Evolutionary conservation across 106 monocot genomes (phyloP), one percentile per base, ranked within the genome.

Genomic region (Allium fistulosum): DNA sequence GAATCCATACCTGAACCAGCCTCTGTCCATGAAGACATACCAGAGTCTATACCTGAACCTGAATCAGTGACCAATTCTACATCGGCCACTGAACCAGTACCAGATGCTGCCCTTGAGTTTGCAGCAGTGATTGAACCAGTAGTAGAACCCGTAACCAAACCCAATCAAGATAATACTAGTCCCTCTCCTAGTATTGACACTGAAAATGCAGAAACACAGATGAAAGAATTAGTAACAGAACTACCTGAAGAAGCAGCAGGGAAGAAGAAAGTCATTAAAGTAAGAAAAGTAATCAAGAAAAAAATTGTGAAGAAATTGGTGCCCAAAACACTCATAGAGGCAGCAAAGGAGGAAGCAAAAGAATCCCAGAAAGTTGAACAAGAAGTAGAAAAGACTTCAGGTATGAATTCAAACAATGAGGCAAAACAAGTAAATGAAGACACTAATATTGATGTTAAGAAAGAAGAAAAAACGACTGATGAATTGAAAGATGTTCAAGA

Each of bases 261-360:
- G 13, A 50, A 26, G 56, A 78, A 72, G 72, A 73, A 49, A 46
- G 58, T 57, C 53, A 75, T 48, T 8, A 18, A 73, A 12, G 79
- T 73, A 56, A 76, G 48, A 57, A 81, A 81, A 72, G 67, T 79
- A 28, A 60, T 81, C 2, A 81, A 73, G 80, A 87, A 76, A 78
- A 79, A 71, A 46, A 74, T 84, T 59, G 61, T 88, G 26, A 80
- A 78, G 58, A 88, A 74, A 26, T 52, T 69, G 16, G 76, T 82
- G 6, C 86, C 82, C 3, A 80, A 87, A 70, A 66, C 60, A 4
- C 26, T 73, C 11, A 55, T 37, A 8, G 26, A 53, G 9, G 49
- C 67, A 1, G 56, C 68, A 2, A 72, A 66, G 65, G 67, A 66
- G 17, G 76, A 62, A 26, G 75, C 15, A 7, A 55, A 45, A 46